These are phyloP conservation scores for Blastobotrys petasosporus DNA, from an alignment of 1,139 yeast genomes.

Conservation along the genomic window DNA sequence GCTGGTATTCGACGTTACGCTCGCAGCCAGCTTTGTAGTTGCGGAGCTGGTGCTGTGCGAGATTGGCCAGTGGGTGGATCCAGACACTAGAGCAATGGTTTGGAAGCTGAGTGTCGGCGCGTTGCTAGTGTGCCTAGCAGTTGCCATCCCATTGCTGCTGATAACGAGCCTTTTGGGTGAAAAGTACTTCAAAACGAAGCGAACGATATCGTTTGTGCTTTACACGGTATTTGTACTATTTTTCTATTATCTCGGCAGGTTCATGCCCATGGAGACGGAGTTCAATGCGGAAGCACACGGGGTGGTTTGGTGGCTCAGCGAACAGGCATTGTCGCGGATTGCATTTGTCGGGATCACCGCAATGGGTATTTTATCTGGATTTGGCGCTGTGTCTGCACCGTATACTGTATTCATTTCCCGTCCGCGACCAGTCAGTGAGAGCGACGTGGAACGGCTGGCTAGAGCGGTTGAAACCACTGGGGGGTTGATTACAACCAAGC, in stretches of 20 bases:
- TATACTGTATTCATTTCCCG: slow-evolving; percentile 37
- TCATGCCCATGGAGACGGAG: slow-evolving; percentile 28
- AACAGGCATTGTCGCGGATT: slow-evolving; percentile 32
- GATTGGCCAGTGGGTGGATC: slow-evolving; percentile 32
- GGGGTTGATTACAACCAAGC: slow-evolving; percentile 31
- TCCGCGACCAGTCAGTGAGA: slow-evolving; percentile 27
- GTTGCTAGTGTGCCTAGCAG: slow-evolving; percentile 30
- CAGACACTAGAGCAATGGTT: slow-evolving; percentile 26
- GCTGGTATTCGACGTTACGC: slow-evolving; percentile 19
- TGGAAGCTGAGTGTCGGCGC: slow-evolving; percentile 34
- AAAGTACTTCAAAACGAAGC: not conserved
- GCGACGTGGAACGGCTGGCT: slow-evolving; percentile 33
- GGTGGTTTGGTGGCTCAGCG: slow-evolving; percentile 2
- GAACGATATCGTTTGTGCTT: slow-evolving; percentile 13
- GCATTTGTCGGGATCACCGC: slow-evolving; percentile 67
- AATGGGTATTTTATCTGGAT: slow-evolving; percentile 66
- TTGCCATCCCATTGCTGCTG: slow-evolving; percentile 34
- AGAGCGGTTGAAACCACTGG: slow-evolving; percentile 35
- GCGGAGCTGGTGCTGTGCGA: slow-evolving; percentile 39
- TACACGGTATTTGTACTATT: slow-evolving; percentile 29
- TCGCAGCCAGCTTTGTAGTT: slow-evolving; percentile 25
- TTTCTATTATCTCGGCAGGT: slow-evolving; percentile 31
- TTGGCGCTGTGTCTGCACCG: slow-evolving; percentile 70
- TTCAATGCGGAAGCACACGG: slow-evolving; percentile 25
- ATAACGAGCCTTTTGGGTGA: slow-evolving; percentile 18